Evolutionary conservation across 257 asterid genomes (phyloP).

Genomic region (Lavandula angustifolia): DNA sequence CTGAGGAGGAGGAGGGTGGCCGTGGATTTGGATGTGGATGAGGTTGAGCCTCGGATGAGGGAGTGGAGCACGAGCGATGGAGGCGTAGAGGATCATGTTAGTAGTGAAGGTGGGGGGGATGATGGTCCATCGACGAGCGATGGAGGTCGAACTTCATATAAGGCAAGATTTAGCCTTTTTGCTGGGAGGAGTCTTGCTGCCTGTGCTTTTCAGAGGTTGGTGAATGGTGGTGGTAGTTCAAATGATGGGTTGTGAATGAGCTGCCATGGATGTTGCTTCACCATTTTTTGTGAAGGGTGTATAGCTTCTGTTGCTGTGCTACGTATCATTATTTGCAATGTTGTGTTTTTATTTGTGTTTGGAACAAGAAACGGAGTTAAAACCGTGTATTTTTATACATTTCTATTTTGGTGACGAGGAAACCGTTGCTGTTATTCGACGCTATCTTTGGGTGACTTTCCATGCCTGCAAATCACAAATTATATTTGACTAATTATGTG

Average conservation of each 20-base stretch:
- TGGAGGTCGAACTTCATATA: slow-evolving; percentile 25
- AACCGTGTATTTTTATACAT: too few species aligned
- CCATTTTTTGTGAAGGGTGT: too few species aligned
- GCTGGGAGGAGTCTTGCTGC: slow-evolving; percentile 32
- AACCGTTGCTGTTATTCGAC: too few species aligned
- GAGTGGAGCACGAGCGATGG: slow-evolving; percentile 59
- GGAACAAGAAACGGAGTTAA: too few species aligned
- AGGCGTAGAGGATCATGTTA: slow-evolving; percentile 35
- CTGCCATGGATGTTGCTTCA: too few species aligned
- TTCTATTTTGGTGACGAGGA: too few species aligned
- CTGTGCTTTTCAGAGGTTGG: slow-evolving; percentile 36
- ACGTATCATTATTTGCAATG: too few species aligned
- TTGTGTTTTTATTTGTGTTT: too few species aligned
- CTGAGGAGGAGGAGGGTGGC: slow-evolving; percentile 70
- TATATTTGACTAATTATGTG: too few species aligned
- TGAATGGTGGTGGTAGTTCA: slow-evolving; percentile 29
- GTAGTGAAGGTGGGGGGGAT: background rate
- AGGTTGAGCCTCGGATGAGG: slow-evolving; percentile 52
- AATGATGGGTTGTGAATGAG: background rate
- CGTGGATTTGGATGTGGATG: slow-evolving; percentile 73
- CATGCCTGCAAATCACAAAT: too few species aligned
- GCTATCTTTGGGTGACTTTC: too few species aligned
- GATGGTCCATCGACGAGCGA: slow-evolving; percentile 31
- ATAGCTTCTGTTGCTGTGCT: too few species aligned
- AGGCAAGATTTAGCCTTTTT: slow-evolving; percentile 30